Conservation (phyloP, 2,329 filamentous ascomycete genomes). For the Calycina herbarum region DNA sequence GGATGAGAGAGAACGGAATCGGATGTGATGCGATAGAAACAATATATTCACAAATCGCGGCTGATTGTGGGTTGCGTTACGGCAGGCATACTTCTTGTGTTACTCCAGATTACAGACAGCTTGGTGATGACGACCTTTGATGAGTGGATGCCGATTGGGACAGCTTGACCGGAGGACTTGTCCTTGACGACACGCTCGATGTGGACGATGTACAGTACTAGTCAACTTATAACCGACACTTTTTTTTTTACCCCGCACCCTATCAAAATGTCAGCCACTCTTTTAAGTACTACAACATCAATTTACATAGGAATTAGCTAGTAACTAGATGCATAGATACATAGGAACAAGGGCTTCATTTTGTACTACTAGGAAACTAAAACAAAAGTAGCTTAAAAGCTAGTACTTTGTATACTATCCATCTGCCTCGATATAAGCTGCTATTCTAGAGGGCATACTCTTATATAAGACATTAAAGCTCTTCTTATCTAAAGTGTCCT, state of each 20-base stretch:
- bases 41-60: too few species aligned
- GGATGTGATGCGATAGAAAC: too few species aligned
- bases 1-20: too few species aligned
- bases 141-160: conserved; percentile 90
- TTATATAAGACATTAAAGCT: background rate
- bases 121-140: conserved; percentile 98
- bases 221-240: too few species aligned
- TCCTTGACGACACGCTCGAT: conserved; percentile 95
- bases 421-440: background rate
- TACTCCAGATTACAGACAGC: conserved; percentile 47
- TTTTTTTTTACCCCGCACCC: too few species aligned
- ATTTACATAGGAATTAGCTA: background rate
- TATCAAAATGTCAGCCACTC: too few species aligned
- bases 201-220: conserved; percentile 76
- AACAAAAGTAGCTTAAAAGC: background rate
- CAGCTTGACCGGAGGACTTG: conserved; percentile 95
- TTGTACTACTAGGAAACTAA: background rate
- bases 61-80: too few species aligned
- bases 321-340: background rate
- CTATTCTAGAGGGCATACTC: background rate
- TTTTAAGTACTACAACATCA: background rate
- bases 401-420: background rate
- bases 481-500: conserved; percentile 6
- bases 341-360: background rate
- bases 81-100: too few species aligned